Percentiles rank a stretch among this genome's conserved stretches.
phyloP scores from a whole-genome alignment of 495 filamentous ascomycete genomes.

The Penicillium herquei region DNA sequence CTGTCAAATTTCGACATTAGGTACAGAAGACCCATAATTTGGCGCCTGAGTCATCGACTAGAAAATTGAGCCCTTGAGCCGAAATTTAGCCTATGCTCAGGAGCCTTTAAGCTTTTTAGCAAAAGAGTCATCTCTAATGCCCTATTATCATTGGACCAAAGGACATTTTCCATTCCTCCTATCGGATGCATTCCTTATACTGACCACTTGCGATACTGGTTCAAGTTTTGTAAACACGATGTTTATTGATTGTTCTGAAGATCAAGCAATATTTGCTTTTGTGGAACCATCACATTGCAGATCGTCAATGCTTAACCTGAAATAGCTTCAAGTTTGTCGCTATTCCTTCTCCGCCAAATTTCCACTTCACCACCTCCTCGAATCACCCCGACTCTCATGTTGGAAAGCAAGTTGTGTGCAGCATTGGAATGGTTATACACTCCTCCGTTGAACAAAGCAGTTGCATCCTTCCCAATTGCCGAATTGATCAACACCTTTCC shows the following conservation, averaged over 20 bases:
- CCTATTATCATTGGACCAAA: neutral
- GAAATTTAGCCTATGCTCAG: neutral
- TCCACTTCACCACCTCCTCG: conserved; percentile 90
- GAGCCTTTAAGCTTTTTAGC: neutral
- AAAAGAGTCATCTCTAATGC: neutral
- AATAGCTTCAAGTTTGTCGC: neutral
- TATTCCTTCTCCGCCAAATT: conserved; percentile 60
- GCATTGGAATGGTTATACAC: conserved; percentile 91
- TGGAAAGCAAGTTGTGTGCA: conserved; percentile 86
- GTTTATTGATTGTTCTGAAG: too few relatives aligned
- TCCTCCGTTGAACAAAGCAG: conserved; percentile 92
- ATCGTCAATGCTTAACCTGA: too few relatives aligned
- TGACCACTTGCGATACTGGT: neutral
- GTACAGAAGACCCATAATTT: neutral
- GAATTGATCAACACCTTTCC: conserved; percentile 54
- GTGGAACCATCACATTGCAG: neutral
- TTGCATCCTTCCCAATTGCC: conserved; percentile 64
- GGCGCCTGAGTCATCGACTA: neutral
- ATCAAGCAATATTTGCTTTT: neutral
- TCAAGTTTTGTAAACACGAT: neutral
- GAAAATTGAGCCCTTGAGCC: neutral
- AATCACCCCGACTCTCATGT: conserved; percentile 86
- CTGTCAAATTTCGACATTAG: neutral
- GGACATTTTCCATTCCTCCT: neutral
- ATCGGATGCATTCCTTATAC: neutral